Percentiles rank a stretch among this genome's conserved stretches.
These are phyloP conservation scores for Aspergillus calidoustus DNA, from an alignment of 2,329 filamentous ascomycete species.

Conservation along the genomic window DNA sequence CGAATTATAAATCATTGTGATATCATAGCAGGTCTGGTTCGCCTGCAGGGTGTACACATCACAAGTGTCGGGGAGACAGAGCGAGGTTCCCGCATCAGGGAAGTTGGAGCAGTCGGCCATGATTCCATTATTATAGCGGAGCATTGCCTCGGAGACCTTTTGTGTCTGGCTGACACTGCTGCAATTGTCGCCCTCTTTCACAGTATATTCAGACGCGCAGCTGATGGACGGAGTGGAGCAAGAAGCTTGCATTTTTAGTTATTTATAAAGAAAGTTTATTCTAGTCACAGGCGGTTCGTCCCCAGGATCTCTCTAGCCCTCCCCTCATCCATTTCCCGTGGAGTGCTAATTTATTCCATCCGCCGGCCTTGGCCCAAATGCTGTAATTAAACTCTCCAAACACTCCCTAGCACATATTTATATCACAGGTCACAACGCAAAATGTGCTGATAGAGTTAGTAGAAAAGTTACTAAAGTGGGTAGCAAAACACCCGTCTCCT, in stretches of 20 bases:
- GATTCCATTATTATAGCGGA: conserved; percentile 2
- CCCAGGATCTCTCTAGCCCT: not conserved
- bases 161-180: not conserved
- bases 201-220: conserved; percentile 7
- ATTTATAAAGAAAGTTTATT: conserved; percentile 48
- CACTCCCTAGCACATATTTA: conserved; percentile 45
- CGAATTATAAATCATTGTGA: not conserved
- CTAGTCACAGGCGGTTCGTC: conserved; percentile 53
- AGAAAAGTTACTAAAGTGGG: conserved; percentile 38
- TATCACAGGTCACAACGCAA: conserved; percentile 41
- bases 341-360: conserved; percentile 20
- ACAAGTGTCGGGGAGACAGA: conserved; percentile 8
- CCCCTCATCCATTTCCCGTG: too few species aligned
- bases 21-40: conserved; percentile 21
- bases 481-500: conserved; percentile 35
- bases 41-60: conserved; percentile 9
- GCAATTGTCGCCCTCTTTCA: conserved; percentile 8
- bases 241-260: too few species aligned
- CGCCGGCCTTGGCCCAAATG: conserved; percentile 50
- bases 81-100: conserved; percentile 5
- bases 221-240: conserved; percentile 1
- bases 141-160: conserved; percentile 3
- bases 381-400: conserved; percentile 44
- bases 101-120: conserved; percentile 14
- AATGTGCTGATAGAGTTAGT: conserved; percentile 39